phyloP scores from a whole-genome alignment of 2,329 filamentous ascomycete species.

The Hymenoscyphus repandus region DNA sequence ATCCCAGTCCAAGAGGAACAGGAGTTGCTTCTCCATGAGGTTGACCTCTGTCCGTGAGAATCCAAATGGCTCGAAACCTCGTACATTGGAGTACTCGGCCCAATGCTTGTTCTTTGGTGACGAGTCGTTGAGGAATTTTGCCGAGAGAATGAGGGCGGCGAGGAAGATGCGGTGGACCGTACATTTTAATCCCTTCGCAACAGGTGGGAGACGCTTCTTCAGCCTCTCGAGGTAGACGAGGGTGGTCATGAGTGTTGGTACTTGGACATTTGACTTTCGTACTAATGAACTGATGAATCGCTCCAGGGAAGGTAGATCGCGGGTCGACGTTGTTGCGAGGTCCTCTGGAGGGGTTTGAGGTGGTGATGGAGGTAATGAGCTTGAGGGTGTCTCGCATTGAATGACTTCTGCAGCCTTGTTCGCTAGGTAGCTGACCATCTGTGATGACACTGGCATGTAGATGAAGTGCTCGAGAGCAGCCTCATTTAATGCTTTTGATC shows the following conservation, averaged over 20 bases:
- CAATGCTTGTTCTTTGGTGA: conserved; percentile 99
- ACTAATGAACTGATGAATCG: conserved; percentile 90
- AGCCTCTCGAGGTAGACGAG: conserved; percentile 88
- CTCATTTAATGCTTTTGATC: conserved; percentile 45
- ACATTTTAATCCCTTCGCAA: conserved; percentile 93
- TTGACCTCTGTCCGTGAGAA: conserved; percentile 96
- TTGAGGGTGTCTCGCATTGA: conserved; percentile 63
- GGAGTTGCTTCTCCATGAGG: conserved; percentile 97
- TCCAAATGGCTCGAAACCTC: conserved; percentile 63
- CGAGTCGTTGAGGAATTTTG: conserved; percentile 98
- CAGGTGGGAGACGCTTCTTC: conserved; percentile 78
- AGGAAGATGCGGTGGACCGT: conserved; percentile 98
- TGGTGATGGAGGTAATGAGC: conserved; percentile 34
- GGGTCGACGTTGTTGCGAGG: conserved; percentile 6
- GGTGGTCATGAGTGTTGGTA: conserved; percentile 94
- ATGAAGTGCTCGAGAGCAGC: conserved; percentile 75
- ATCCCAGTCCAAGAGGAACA: conserved; percentile 93
- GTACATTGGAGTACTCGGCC: conserved; percentile 84
- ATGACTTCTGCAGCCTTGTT: conserved; percentile 72
- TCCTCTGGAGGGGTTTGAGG: conserved; percentile 47
- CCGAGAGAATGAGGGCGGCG: conserved; percentile 75
- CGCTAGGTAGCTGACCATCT: conserved; percentile 76
- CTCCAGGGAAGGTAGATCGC: conserved; percentile 70
- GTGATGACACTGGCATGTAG: conserved; percentile 66
- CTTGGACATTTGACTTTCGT: conserved; percentile 89